Evolutionary conservation across 2,329 filamentous ascomycete species (phyloP).

Genomic region (Pleurostoma richardsiae): DNA sequence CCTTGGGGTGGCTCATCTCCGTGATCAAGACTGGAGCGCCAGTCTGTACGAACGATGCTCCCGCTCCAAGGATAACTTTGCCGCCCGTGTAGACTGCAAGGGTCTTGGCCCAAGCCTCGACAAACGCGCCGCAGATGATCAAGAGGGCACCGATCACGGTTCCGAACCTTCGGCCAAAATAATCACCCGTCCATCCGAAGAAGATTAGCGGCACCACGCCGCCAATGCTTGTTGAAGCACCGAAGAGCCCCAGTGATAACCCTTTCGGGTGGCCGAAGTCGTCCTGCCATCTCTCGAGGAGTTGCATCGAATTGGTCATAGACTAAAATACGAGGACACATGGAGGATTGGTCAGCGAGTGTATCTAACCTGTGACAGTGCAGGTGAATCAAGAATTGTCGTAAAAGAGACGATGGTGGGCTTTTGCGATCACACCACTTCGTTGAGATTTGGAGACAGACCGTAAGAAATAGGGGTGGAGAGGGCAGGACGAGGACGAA

Average conservation of each 20-base stretch:
- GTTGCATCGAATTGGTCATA: constrained; percentile 35
- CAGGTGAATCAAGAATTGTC: too few species aligned
- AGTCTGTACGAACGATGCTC: constrained; percentile 31
- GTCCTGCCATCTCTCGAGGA: constrained; percentile 28
- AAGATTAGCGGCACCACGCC: constrained; percentile 29
- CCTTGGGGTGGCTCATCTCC: constrained; percentile 35
- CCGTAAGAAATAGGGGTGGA: too few species aligned
- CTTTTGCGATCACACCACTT: too few species aligned
- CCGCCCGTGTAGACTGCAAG: constrained; percentile 31
- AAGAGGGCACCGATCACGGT: constrained; percentile 28
- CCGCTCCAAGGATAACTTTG: constrained; percentile 29
- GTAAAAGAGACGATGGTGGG: too few species aligned
- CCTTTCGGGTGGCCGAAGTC: constrained; percentile 30
- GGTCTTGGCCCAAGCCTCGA: constrained; percentile 26
- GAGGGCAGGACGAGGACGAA: background rate
- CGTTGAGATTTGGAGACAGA: too few species aligned
- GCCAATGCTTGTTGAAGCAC: constrained; percentile 32
- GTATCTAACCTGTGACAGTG: background rate
- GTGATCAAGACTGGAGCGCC: constrained; percentile 33
- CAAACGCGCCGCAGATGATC: constrained; percentile 27
- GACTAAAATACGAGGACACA: constrained; percentile 11
- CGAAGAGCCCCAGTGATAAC: constrained; percentile 30
- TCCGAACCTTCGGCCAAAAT: constrained; percentile 18
- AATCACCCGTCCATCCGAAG: constrained; percentile 28
- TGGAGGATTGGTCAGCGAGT: background rate